These are phyloP conservation scores for Penicillium sp. DNA, from an alignment of 2,329 filamentous ascomycete genomes.

Conservation along the genomic window DNA sequence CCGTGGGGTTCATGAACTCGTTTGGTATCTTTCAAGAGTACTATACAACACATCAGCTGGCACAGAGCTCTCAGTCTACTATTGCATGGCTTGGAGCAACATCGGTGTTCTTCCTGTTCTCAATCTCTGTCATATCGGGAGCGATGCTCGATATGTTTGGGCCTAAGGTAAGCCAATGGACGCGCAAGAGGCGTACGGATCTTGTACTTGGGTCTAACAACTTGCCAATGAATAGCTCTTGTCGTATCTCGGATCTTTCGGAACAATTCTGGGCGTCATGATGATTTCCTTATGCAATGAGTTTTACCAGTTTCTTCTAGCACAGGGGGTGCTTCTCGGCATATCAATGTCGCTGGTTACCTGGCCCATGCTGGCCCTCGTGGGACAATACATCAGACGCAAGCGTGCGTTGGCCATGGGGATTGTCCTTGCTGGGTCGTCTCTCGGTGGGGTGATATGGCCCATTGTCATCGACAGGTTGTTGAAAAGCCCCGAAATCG, in stretches of 20 bases:
- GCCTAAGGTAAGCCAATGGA: constrained; percentile 19
- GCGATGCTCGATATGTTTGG: constrained; percentile 35
- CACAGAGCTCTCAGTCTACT: constrained; percentile 28
- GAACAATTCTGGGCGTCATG: constrained; percentile 35
- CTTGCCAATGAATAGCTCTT: constrained; percentile 27
- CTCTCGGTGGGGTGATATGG: constrained; percentile 39
- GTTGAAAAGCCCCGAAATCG: constrained; percentile 26
- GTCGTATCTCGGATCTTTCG: constrained; percentile 29
- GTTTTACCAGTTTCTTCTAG: constrained; percentile 43
- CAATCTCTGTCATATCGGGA: constrained; percentile 30
- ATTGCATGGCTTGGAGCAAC: constrained; percentile 40
- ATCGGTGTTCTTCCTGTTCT: constrained; percentile 36
- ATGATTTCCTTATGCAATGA: constrained; percentile 40
- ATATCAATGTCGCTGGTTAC: constrained; percentile 32
- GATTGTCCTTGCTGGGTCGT: constrained; percentile 36
- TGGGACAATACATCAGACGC: constrained; percentile 33
- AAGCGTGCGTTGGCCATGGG: constrained; percentile 35
- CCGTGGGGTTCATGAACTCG: constrained; percentile 41
- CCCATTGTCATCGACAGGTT: constrained; percentile 36
- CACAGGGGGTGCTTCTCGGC: constrained; percentile 39
- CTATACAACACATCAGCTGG: constrained; percentile 30
- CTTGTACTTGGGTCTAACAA: not conserved
- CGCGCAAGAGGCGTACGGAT: not conserved
- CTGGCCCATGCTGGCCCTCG: constrained; percentile 33
- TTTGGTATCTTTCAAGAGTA: constrained; percentile 41